Base-by-base conservation (phyloP, 306 rosid species). In the Rosa persica region DNA sequence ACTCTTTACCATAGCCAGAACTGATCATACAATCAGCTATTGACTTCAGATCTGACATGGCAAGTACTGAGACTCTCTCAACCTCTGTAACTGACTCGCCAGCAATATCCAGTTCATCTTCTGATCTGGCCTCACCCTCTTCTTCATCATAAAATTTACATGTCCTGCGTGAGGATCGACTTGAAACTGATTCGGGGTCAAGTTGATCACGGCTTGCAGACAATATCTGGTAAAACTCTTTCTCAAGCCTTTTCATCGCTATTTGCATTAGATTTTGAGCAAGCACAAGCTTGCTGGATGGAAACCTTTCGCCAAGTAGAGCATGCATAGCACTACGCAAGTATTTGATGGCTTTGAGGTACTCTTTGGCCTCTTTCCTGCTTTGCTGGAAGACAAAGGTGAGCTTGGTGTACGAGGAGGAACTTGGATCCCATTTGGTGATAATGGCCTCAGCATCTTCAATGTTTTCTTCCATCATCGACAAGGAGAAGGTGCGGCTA, bases 1-100 rank as follows among this genome's bases (percentile, higher is more conserved):
- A 87, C 82, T 89, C 90, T 68, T 75, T 80, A 8, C 87, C 89
- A 82, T 87, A 89, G 43, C 93, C 93, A 54, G 82, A 79, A 22
- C 71, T 67, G 48, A 87, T 87, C 93, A 89, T 89, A 54, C 89
- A 89, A 25, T 89, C 86, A 0, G 93, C 89, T 65, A 87, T 87
- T 43, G 90, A 83, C 83, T 85, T 83, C 57, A 87, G 68, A 30
- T 86, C 89, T 17, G 81, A 51, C 89, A 85, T 76, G 77, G 85
- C 77, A 23, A 66, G 55, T 1, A 73, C 61, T 1, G 86, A 80
- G 58, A 58, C 76, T 55, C 83, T 85, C 64, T 78, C 87, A 20
- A 67, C 74, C 71, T 73, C 86, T 0, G 77, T 20, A 36, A 67
- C 20, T 4, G 82, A 74, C 72, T 83, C 77, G 5, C 57, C 84